phyloP scores from a whole-genome alignment of 257 asterid species.

The Pogostemon cablin region DNA sequence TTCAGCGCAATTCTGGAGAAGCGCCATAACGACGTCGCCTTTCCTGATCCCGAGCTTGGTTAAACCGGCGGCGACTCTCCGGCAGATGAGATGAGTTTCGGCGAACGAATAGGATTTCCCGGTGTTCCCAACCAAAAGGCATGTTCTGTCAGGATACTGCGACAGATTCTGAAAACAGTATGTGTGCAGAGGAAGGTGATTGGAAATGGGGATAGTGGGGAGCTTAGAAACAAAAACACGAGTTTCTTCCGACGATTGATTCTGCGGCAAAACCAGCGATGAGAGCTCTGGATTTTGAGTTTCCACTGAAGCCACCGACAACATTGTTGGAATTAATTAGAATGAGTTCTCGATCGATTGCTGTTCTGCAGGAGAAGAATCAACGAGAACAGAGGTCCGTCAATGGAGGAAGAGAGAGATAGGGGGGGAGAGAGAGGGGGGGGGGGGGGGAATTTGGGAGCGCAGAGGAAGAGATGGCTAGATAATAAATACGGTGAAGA shows the following conservation, averaged over 20 bases:
- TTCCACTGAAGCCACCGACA: constrained; percentile 38
- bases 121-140: constrained; percentile 54
- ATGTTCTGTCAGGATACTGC: constrained; percentile 44
- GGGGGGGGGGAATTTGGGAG: constrained; percentile 11
- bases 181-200: constrained; percentile 65
- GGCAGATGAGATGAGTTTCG: constrained; percentile 58
- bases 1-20: constrained; percentile 74
- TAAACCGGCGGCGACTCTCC: constrained; percentile 67
- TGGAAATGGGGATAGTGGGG: constrained; percentile 58
- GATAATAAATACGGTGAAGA: constrained; percentile 29
- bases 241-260: constrained; percentile 22
- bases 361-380: not conserved
- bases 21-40: constrained; percentile 72
- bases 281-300: constrained; percentile 34
- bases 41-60: constrained; percentile 45
- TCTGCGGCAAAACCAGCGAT: constrained; percentile 25
- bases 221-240: constrained; percentile 67
- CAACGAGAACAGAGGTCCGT: not conserved
- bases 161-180: constrained; percentile 58
- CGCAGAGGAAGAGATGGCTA: not conserved
- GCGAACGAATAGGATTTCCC: constrained; percentile 55
- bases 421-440: not conserved
- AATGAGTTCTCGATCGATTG: too few species aligned
- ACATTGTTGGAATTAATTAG: constrained; percentile 20
- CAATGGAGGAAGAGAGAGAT: not conserved